Evolutionary conservation across 257 asterid genomes (phyloP), one percentile per base, ranked within the genome.

Genomic region (Schizonepeta tenuifolia): DNA sequence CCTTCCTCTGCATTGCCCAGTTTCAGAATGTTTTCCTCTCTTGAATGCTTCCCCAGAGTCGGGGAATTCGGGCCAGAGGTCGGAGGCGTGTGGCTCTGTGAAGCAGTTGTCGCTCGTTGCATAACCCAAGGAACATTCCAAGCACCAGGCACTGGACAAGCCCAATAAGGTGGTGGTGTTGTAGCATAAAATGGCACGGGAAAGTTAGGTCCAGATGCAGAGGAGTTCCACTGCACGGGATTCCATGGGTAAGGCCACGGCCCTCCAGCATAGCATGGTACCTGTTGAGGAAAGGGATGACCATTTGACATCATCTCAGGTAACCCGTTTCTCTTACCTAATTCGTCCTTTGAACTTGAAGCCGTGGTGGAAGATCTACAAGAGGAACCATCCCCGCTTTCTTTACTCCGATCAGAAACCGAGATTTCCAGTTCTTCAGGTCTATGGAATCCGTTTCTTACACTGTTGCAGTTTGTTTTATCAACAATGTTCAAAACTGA

Each of bases 211-310:
- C 86, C 87, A 41, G 86, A 67, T 9, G 73, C 50, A 5, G 85
- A 38, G 13, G 84, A 46, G 75, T 78, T 80, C 90, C 87, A 86
- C 20, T 72, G 95, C 75, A 77, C 79, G 4, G 87, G 76, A 56
- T 79, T 81, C 95, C 91, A 92, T 9, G 83, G 86, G 68, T 78
- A 93, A 51, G 96, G 87, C 97, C 93, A 93, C 8, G 95, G 92
- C 63, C 83, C 87, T 38, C 88, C 95, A 0, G 91, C 79, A 71
- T 84, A 87, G 83, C 79, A 83, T 3, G 90, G 86, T 12, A 81
- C 65, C 75, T 79, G 87, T 28, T 80, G 86, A 65, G 91, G 86
- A 63, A 79, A 77, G 38, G 80, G 75, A 3, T 75, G 84, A 62
- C 83, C 74, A 44, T 79, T 79, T 7, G 84, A 80, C 41, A 77